Percentiles rank a stretch among this genome's conserved stretches.
phyloP scores from a whole-genome alignment of 805 yeast genomes.

The Yamadazyma akitaensis region DNA sequence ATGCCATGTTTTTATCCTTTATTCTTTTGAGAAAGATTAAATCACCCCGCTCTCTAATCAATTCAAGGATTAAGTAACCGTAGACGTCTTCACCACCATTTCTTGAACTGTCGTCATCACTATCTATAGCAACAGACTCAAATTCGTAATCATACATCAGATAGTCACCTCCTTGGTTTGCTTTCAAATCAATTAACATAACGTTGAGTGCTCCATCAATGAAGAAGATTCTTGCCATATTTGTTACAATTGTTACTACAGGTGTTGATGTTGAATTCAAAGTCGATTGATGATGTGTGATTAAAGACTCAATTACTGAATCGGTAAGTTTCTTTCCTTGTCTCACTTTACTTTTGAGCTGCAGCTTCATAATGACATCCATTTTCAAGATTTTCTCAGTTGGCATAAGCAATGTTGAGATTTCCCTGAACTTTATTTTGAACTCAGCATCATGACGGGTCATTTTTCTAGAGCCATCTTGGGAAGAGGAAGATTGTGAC shows the following conservation, averaged over 20 bases:
- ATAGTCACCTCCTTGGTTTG: slow-evolving; percentile 45
- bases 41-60: slow-evolving; percentile 50
- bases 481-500: neutral
- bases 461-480: neutral
- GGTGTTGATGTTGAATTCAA: slow-evolving; percentile 23
- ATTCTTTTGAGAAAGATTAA: slow-evolving; percentile 49
- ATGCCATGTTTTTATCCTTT: slow-evolving; percentile 35
- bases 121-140: slow-evolving; percentile 31
- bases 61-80: slow-evolving; percentile 65
- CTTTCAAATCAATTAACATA: slow-evolving; percentile 38
- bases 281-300: slow-evolving; percentile 15
- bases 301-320: slow-evolving; percentile 28
- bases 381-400: slow-evolving; percentile 40
- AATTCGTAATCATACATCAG: slow-evolving; percentile 82
- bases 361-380: slow-evolving; percentile 38
- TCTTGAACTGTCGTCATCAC: slow-evolving; percentile 17
- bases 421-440: slow-evolving; percentile 30
- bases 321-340: slow-evolving; percentile 25
- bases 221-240: slow-evolving; percentile 39
- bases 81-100: slow-evolving; percentile 40
- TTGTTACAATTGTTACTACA: slow-evolving; percentile 38
- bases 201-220: slow-evolving; percentile 33
- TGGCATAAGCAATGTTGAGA: slow-evolving; percentile 27
- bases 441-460: neutral
- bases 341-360: slow-evolving; percentile 25